phyloP scores from a whole-genome alignment of 768 basidiomycete species.

The Boletus subcaerulescens region DNA sequence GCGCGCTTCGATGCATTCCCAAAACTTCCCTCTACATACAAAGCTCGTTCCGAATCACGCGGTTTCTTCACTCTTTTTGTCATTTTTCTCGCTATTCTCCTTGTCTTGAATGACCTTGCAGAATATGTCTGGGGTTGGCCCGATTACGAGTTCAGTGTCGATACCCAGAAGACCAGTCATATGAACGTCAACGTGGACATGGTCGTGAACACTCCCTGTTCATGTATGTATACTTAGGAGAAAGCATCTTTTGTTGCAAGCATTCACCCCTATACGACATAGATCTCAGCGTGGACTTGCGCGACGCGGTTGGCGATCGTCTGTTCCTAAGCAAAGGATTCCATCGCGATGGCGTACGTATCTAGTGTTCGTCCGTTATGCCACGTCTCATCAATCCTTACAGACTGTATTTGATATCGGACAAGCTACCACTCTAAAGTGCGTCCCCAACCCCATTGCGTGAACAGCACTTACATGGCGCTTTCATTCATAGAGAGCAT shows the following conservation, averaged over 20 bases:
- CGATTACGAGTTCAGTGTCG: conserved; percentile 86
- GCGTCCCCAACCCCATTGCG: conserved; percentile 11
- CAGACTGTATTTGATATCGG: conserved; percentile 79
- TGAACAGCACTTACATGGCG: not conserved
- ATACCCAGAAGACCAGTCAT: conserved; percentile 53
- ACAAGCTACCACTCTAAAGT: conserved; percentile 74
- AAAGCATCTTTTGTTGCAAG: not conserved
- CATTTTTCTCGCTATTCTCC: conserved; percentile 58
- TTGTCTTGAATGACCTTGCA: conserved; percentile 84
- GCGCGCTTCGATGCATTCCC: conserved; percentile 84
- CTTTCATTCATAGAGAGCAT: conserved; percentile 49
- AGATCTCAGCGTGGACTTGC: conserved; percentile 86
- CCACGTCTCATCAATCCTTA: not conserved
- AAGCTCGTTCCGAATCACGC: conserved; percentile 70
- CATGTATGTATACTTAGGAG: conserved; percentile 58
- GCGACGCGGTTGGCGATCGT: conserved; percentile 93
- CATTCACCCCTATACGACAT: conserved; percentile 1
- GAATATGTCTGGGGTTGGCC: conserved; percentile 96
- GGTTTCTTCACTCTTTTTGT: conserved; percentile 81
- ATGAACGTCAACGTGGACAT: conserved; percentile 91
- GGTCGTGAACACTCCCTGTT: conserved; percentile 90
- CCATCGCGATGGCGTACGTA: conserved; percentile 76
- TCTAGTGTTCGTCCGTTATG: not conserved
- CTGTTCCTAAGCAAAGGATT: conserved; percentile 79
- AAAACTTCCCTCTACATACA: conserved; percentile 80